A percentile compares a stretch with the other conserved stretches of the same genome.
Evolutionary conservation across 2,329 filamentous ascomycete species (phyloP).

Genomic region (Endoconidiophora laricicola): DNA sequence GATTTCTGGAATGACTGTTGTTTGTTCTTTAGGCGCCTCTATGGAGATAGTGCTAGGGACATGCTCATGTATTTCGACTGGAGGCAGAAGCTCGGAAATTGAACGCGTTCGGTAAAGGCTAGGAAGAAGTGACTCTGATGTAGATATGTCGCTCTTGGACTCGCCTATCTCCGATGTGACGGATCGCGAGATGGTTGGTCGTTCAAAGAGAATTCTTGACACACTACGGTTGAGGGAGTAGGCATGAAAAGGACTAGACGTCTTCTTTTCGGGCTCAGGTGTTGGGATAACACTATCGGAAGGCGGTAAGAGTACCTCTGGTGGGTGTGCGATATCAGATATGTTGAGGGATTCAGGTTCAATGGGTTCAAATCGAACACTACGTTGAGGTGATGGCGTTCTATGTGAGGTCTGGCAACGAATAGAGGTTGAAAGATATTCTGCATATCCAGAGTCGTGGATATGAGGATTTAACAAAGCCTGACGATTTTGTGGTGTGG

Average conservation of each 20-base stretch:
- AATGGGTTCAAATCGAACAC: too few relatives aligned
- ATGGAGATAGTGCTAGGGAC: background rate
- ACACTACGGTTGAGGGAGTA: conserved; percentile 1
- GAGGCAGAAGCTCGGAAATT: conserved; percentile 3
- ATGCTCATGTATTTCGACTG: background rate
- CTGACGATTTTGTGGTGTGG: conserved; percentile 14
- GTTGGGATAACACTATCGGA: background rate
- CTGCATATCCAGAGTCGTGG: conserved; percentile 1
- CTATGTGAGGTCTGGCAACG: background rate
- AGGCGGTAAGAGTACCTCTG: background rate
- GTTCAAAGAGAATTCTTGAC: conserved; percentile 4
- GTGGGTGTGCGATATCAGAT: background rate
- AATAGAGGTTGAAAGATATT: background rate
- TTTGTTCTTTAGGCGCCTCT: background rate
- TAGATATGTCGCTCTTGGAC: background rate
- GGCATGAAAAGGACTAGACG: background rate
- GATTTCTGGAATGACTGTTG: background rate
- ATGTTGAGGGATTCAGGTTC: too few relatives aligned
- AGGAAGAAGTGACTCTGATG: background rate
- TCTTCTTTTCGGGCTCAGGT: background rate
- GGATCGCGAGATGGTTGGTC: too few relatives aligned
- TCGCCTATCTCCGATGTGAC: background rate
- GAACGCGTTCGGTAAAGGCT: background rate
- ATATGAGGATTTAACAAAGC: background rate
- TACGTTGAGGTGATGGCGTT: background rate